phyloP scores from a whole-genome alignment of 2,329 filamentous ascomycete genomes.

The Penicillium sp. region DNA sequence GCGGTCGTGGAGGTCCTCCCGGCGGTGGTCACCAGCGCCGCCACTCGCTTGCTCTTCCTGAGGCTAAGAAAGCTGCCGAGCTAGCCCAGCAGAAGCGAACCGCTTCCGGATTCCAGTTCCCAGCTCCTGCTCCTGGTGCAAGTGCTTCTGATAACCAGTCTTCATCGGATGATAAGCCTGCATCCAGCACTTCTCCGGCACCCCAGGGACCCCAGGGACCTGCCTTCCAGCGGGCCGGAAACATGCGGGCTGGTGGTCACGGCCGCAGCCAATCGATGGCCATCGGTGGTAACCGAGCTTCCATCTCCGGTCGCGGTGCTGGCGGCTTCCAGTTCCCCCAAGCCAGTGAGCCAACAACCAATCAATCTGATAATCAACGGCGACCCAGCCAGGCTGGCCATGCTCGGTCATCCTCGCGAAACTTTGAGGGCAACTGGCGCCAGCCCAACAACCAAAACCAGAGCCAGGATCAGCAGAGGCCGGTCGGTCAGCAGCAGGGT shows the following conservation, averaged over 20 bases:
- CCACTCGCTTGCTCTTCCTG: slow-evolving; percentile 89
- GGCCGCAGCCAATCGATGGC: slow-evolving; percentile 51
- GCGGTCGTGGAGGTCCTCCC: slow-evolving; percentile 69
- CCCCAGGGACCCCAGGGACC: slow-evolving; percentile 61
- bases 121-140: slow-evolving; percentile 65
- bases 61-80: slow-evolving; percentile 97
- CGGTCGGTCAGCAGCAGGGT: slow-evolving; percentile 65
- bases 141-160: slow-evolving; percentile 54
- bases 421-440: slow-evolving; percentile 98
- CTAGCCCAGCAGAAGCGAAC: slow-evolving; percentile 95
- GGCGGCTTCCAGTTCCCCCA: slow-evolving; percentile 70
- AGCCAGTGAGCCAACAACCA: slow-evolving; percentile 53
- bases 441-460: slow-evolving; percentile 63
- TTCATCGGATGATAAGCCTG: slow-evolving; percentile 51
- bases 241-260: slow-evolving; percentile 79
- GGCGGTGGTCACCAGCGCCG: slow-evolving; percentile 81
- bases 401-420: slow-evolving; percentile 77
- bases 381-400: slow-evolving; percentile 73
- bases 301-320: slow-evolving; percentile 61
- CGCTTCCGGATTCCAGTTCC: slow-evolving; percentile 92
- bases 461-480: slow-evolving; percentile 52
- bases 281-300: slow-evolving; percentile 64
- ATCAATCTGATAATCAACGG: slow-evolving; percentile 65
- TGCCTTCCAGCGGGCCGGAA: slow-evolving; percentile 68
- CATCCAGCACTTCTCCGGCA: slow-evolving; percentile 48